Conservation (phyloP, 1,284 basidiomycete species). For the Ceratobasidium sp. region DNA sequence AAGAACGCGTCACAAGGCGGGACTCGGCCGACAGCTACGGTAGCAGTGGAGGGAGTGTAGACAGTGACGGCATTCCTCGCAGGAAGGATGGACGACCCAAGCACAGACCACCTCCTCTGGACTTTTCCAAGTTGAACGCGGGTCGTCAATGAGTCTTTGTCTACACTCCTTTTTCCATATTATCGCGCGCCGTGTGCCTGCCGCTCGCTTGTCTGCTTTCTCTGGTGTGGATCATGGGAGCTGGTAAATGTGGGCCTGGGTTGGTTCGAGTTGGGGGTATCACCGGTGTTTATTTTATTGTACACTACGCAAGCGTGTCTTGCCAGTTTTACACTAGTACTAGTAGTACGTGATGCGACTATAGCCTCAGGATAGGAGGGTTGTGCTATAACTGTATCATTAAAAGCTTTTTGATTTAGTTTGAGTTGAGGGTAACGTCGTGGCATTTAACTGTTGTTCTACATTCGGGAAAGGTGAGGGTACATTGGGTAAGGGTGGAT, state of each 20-base stretch:
- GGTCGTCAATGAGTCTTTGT: conserved; percentile 31
- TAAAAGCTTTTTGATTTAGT: neutral
- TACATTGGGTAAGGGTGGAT: conserved; percentile 19
- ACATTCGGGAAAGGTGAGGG: conserved; percentile 7
- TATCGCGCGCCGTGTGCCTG: conserved; percentile 19
- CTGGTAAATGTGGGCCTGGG: conserved; percentile 31
- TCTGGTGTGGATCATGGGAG: conserved; percentile 45
- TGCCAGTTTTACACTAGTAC: conserved; percentile 12
- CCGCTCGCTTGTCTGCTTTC: conserved; percentile 40
- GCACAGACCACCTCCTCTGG: conserved; percentile 37
- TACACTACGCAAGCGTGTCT: conserved; percentile 7
- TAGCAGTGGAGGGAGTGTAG: conserved; percentile 30
- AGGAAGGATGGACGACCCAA: conserved; percentile 44
- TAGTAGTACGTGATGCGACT: conserved; percentile 13
- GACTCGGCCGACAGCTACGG: conserved; percentile 11
- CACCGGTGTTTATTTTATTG: conserved; percentile 12
- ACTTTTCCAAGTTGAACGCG: conserved; percentile 42
- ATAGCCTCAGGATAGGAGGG: conserved; percentile 7
- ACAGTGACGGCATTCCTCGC: conserved; percentile 38
- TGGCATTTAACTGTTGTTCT: conserved; percentile 19
- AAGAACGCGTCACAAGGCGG: conserved; percentile 35
- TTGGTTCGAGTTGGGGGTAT: conserved; percentile 30
- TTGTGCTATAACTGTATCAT: conserved; percentile 13
- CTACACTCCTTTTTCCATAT: conserved; percentile 14
- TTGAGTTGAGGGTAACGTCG: neutral